phyloP scores from a whole-genome alignment of 805 yeast species.

The Spathaspora hagerdaliae region DNA sequence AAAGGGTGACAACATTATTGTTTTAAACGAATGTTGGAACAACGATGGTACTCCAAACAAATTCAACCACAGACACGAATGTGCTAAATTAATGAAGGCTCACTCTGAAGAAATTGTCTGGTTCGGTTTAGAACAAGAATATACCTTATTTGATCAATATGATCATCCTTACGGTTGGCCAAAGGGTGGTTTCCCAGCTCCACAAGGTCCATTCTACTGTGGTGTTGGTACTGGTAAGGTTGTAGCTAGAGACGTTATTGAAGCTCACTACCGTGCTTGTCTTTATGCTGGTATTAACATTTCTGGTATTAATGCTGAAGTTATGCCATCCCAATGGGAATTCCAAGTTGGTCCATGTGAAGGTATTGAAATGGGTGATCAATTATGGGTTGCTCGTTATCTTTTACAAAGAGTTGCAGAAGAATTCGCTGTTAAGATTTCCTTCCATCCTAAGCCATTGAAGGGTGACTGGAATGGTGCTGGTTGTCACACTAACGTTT shows the following conservation, averaged over 20 bases:
- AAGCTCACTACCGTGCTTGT: slow-evolving; percentile 99
- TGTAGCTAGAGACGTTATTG: slow-evolving; percentile 95
- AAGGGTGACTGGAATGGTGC: slow-evolving; percentile 99
- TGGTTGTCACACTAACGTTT: slow-evolving; percentile 99
- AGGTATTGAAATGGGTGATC: slow-evolving; percentile 96
- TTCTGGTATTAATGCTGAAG: slow-evolving; percentile 98
- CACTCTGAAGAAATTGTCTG: slow-evolving; percentile 81
- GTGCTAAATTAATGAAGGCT: slow-evolving; percentile 91
- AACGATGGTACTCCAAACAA: slow-evolving; percentile 99
- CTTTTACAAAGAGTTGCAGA: slow-evolving; percentile 92
- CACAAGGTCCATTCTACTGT: slow-evolving; percentile 99
- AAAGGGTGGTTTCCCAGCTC: slow-evolving; percentile 99
- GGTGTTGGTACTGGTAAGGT: slow-evolving; percentile 99
- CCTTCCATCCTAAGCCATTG: slow-evolving; percentile 98
- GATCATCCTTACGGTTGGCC: slow-evolving; percentile 98
- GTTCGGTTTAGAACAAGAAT: slow-evolving; percentile 99
- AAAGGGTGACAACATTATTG: slow-evolving; percentile 94
- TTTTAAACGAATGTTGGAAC: slow-evolving; percentile 95
- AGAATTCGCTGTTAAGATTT: slow-evolving; percentile 97
- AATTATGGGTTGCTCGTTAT: slow-evolving; percentile 94
- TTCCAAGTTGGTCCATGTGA: slow-evolving; percentile 98
- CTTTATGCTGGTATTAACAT: slow-evolving; percentile 85
- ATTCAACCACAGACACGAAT: slow-evolving; percentile 96
- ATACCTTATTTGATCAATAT: slow-evolving; percentile 88
- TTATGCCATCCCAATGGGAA: slow-evolving; percentile 99